Evolutionary conservation across 495 filamentous ascomycete genomes (phyloP), one percentile per base, ranked within the genome.

Genomic region (Penicillium pancosmium): DNA sequence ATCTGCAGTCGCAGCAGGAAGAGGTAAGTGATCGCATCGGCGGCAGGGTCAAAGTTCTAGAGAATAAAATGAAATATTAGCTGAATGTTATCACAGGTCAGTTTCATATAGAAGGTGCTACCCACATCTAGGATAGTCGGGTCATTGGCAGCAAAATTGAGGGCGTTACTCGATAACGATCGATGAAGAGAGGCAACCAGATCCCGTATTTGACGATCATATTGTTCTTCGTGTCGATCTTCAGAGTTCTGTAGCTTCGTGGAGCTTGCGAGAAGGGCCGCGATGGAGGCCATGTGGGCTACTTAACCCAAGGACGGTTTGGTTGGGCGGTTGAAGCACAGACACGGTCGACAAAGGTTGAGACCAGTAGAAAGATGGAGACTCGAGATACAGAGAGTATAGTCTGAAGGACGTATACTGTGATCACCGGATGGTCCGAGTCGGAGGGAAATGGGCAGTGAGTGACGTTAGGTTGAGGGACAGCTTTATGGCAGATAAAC

Each of bases 11-110:
- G 62, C 23, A 82, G 65, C 9, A 78, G 62, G 35, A 73, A 70
- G 13, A 82, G 65, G 56, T 76, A 83, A 9, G 75, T 68, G 27
- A 80, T 49, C 3, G 76, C 75, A 56, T 83, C 77, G 18, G 63
- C 64, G 10, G 69, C 66, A 16, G 80, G 77, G 55, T 78, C 69
- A 35, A 83, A 62, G 23, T 68, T 62, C 79, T 82, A 46, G 18
- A 36, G n/a, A n/a, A 21, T 3, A 50, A 18, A 35, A 19, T 43
- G 52, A 48, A 35, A 5, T 35, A 16, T 63, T 38, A 58, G 46
- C 50, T 16, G 11, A 13, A 13, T 38, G 36, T 13, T 38, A 38
- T 6, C 27, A 7, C 27, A 31, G 27, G 27, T 31, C 27, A 2
- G 36, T n/a, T 13, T 13, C 11, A 38, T n/a, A 12, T 2, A 11